Percentiles rank a stretch among this genome's conserved stretches.
Evolutionary conservation across 306 rosid genomes (phyloP).

Genomic region (Trifolium subterraneum): DNA sequence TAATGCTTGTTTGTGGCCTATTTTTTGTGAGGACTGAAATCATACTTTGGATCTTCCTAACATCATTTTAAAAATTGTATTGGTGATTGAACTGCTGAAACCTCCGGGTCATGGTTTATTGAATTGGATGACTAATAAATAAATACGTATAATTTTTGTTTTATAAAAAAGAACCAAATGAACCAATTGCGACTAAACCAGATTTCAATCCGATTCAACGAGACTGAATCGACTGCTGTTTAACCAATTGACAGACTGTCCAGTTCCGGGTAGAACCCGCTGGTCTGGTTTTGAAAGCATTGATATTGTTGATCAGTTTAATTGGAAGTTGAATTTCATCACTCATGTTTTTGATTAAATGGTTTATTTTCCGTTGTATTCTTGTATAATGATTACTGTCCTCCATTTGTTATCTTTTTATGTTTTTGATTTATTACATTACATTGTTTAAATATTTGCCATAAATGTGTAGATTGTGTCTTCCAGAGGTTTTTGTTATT

Average conservation of each 20-base stretch:
- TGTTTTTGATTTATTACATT: neutral
- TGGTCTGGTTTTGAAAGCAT: no score
- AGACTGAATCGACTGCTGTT: no score
- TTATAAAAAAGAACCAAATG: no score
- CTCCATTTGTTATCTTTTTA: neutral
- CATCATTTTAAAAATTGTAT: no score
- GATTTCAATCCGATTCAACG: no score
- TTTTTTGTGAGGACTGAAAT: neutral
- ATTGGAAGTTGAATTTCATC: neutral
- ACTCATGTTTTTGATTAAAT: neutral
- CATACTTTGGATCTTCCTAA: neutral
- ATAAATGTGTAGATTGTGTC: neutral
- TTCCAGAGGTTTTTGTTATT: neutral
- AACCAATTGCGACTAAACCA: no score
- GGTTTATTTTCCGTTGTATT: neutral
- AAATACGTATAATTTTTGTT: no score
- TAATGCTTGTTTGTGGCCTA: constrained; percentile 3
- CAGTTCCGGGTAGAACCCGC: no score
- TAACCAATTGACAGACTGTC: no score
- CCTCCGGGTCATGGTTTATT: no score
- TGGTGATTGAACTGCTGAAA: no score
- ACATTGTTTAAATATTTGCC: neutral
- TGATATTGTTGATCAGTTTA: neutral
- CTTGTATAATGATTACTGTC: neutral
- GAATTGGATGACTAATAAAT: no score